Conservation (phyloP, 164 flowering plant species). For the Magnolia sinica region DNA sequence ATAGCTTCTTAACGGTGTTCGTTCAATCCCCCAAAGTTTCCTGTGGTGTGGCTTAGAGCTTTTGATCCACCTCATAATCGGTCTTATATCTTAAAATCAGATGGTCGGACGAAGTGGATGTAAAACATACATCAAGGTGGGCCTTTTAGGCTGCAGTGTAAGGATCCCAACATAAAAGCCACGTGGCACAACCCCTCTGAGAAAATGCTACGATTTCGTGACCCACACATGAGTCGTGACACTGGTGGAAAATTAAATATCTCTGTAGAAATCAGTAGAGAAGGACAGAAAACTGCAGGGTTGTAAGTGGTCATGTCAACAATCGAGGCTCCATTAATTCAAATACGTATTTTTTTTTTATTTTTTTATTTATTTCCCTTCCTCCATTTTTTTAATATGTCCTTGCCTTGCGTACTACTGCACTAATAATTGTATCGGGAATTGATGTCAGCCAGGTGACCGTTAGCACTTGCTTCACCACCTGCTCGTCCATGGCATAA, state of each 20-base stretch:
- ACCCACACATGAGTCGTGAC: neutral
- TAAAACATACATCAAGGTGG: too few species aligned
- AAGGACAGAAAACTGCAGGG: neutral
- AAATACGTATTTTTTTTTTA: neutral
- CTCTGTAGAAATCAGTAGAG: neutral
- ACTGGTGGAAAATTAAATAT: neutral
- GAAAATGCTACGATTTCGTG: neutral
- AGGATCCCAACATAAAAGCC: too few species aligned
- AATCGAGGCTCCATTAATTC: neutral
- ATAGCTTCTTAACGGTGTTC: too few species aligned
- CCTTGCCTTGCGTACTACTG: neutral
- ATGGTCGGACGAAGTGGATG: too few species aligned
- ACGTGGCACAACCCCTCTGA: neutral
- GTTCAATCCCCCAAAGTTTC: too few species aligned
- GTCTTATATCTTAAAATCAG: too few species aligned
- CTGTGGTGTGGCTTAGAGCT: too few species aligned
- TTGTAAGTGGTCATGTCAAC: neutral
- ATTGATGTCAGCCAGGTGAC: neutral
- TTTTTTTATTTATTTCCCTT: too few species aligned
- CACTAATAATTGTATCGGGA: neutral
- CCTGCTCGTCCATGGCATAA: neutral
- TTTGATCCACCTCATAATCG: too few species aligned
- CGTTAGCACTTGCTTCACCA: neutral
- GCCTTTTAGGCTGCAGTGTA: too few species aligned
- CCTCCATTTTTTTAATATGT: too few species aligned